Percentiles rank a stretch among this genome's conserved stretches.
Conservation (phyloP, 805 yeast species). For the Nakazawaea holstii region DNA sequence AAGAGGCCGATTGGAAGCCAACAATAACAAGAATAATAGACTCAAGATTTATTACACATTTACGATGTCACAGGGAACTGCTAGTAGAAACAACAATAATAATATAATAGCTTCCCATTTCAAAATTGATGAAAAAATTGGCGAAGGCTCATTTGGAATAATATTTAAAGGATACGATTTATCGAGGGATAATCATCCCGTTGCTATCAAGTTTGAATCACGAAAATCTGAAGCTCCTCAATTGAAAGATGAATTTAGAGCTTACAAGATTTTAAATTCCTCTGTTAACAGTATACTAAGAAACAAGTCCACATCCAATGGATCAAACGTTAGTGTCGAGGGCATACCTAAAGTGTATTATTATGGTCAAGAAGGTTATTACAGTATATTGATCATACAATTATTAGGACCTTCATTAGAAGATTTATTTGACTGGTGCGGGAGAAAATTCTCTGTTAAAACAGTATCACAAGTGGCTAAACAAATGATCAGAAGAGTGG, state of each 20-base stretch:
- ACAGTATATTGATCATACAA: conserved; percentile 72
- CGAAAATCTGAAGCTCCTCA: conserved; percentile 82
- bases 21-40: too few relatives aligned
- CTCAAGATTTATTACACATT: too few relatives aligned
- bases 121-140: conserved; percentile 77
- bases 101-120: conserved; percentile 55
- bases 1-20: background rate
- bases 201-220: conserved; percentile 79
- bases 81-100: conserved; percentile 2
- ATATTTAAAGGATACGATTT: conserved; percentile 78
- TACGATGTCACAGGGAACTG: background rate
- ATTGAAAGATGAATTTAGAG: conserved; percentile 73
- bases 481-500: conserved; percentile 71
- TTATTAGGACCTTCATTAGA: conserved; percentile 80
- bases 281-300: conserved; percentile 29
- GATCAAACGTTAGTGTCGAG: conserved; percentile 25
- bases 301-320: conserved; percentile 3
- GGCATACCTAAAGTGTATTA: conserved; percentile 84
- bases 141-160: conserved; percentile 85
- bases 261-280: conserved; percentile 66
- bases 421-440: conserved; percentile 86
- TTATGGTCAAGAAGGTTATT: conserved; percentile 82
- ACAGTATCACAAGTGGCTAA: conserved; percentile 72
- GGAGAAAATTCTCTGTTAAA: conserved; percentile 63
- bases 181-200: conserved; percentile 51